Evolutionary conservation across 305 asterid species (phyloP), one percentile per base, ranked within the genome.

Genomic region (Coffea humblotiana): DNA sequence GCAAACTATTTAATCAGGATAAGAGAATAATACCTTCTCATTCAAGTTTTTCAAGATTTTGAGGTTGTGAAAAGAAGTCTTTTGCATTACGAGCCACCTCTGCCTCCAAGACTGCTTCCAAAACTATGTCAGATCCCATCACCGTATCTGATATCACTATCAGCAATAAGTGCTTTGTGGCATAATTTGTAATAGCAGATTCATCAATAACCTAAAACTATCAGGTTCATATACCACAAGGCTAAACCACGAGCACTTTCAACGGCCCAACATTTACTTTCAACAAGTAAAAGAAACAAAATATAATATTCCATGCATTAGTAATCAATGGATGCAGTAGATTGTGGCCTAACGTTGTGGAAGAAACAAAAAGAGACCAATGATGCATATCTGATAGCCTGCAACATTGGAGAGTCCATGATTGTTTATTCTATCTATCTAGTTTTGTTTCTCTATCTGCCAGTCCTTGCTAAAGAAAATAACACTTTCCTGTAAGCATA

Each of bases 41-140:
- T 88, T 90, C 86, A 63, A 77, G 63, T 73, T 85, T 86, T 76
- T 74, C 79, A 78, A 84, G 89, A 83, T 84, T 85, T 78, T 88
- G 91, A 74, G 94, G 82, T 81, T 84, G 89, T 58, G 87, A 70
- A 73, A 91, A 87, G 83, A 89, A 93, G 21, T 83, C 85, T 85
- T 89, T 90, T 54, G 97, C 98, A 79, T 88, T 90, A 79, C 71
- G 91, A 23, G 98, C 99, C 83, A 95, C 97, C 61, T 92, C 94
- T 79, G 92, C 97, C 91, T 95, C 98, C 63, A 93, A 76, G 45
- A 93, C 83, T 16, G 98, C 97, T 90, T 90, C 97, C 89, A 95
- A 83, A 74, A 95, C 82, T 77, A 95, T 79, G 86, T 93, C 98
- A 8, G 96, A 92, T 80, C 98, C 99, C 81, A 68, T 85, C 43